Evolutionary conservation across 345 rosid genomes (phyloP), one percentile per base, ranked within the genome.

Genomic region (Zanthoxylum bungeanum): DNA sequence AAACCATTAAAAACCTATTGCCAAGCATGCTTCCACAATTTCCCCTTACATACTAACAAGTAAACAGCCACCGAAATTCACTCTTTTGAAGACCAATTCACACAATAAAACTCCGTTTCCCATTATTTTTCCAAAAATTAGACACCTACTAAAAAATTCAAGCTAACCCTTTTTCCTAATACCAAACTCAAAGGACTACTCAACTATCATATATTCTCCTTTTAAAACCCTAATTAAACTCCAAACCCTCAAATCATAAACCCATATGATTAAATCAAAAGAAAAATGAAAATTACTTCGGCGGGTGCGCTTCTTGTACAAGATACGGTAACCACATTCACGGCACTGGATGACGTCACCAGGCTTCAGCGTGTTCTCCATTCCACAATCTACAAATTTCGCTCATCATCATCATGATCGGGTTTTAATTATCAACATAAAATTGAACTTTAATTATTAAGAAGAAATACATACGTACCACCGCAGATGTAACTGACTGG

Each of bases 261-360:
- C 19, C 22, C 1, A 44, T 24, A 47, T 30, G 31, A 4, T n/a
- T n/a, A 7, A 7, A n/a, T 24, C 22, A 28, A 64, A 25, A 47
- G 4, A n/a, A 49, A 19, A 42, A 42, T 0, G 19, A 5, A 24
- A 61, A 77, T 37, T 71, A 93, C 98, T 88, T 76, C 92, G 84
- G 56, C 98, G 97, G 59, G 97, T 89, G 44, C 98, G 95, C 85
- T 94, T 92, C 89, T 94, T 92, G 82, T 87, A 92, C 7, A 92
- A 86, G 37, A 92, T 92, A 77, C 98, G 97, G 72, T 90, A 90
- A 36, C 98, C 98, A 60, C 98, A 92, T 79, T 94, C 98, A 9
- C 92, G 75, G 89, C 98, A 94, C 68, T 92, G 95, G n/a, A 92
- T 86, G 57, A 90, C 91, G 72, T 92, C 97, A 4, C 91, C 98